Conservation (phyloP, 164 flowering plant genomes). For the Berberis thunbergii region DNA sequence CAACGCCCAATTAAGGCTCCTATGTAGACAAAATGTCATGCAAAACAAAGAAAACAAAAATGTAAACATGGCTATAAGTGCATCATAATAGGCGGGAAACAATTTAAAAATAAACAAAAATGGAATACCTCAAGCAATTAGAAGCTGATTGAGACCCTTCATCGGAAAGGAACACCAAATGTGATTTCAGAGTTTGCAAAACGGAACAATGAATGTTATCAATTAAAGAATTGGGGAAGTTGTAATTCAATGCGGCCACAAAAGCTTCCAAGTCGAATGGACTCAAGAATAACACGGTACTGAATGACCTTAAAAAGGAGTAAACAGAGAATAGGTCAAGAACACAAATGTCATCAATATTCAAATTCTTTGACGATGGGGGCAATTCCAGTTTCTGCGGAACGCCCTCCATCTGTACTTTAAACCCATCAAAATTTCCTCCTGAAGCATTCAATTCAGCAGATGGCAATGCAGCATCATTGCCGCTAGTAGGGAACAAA, state of each 20-base stretch:
- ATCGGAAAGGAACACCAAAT: constrained; percentile 58
- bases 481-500: not conserved
- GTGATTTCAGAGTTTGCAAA: constrained; percentile 60
- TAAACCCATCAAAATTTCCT: constrained; percentile 20
- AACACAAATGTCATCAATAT: constrained; percentile 46
- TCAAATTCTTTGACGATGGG: constrained; percentile 52
- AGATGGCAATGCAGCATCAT: constrained; percentile 19
- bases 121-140: constrained; percentile 65
- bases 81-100: not conserved
- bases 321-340: constrained; percentile 73
- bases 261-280: constrained; percentile 87
- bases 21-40: constrained; percentile 13
- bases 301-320: constrained; percentile 79
- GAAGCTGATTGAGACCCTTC: constrained; percentile 68
- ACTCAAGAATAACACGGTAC: constrained; percentile 68
- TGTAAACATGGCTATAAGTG: not conserved
- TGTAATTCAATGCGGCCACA: constrained; percentile 54
- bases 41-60: constrained; percentile 8
- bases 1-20: constrained; percentile 84
- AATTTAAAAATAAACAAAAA: not conserved
- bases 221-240: constrained; percentile 46
- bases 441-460: constrained; percentile 21
- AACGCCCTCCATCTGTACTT: constrained; percentile 14
- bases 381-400: constrained; percentile 53
- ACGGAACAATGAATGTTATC: constrained; percentile 74